These are phyloP conservation scores for Pseudomonodictys pantanalensis DNA, from an alignment of 495 filamentous ascomycete genomes.

Conservation along the genomic window DNA sequence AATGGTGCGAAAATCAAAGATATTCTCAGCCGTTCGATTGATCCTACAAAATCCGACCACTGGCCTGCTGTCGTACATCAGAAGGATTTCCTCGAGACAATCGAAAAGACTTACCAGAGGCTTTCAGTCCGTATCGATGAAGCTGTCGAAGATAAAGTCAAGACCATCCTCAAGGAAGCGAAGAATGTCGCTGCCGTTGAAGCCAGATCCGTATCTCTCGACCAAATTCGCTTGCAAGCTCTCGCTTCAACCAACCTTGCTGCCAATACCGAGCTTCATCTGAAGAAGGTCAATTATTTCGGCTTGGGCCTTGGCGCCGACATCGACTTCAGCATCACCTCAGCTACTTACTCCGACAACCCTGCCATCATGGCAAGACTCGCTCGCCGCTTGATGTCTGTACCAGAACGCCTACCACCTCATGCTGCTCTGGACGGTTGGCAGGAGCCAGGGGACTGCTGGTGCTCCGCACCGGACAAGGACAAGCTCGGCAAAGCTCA, in stretches of 20 bases:
- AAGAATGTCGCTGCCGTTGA: neutral
- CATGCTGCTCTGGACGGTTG: constrained; percentile 53
- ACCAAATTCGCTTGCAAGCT: constrained; percentile 19
- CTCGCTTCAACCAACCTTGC: constrained; percentile 31
- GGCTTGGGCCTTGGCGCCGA: constrained; percentile 33
- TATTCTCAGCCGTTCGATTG: neutral
- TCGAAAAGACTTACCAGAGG: constrained; percentile 35
- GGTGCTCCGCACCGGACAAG: constrained; percentile 52
- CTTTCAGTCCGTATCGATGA: constrained; percentile 2
- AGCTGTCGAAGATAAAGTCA: constrained; percentile 4
- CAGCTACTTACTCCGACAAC: constrained; percentile 16
- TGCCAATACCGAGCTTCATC: constrained; percentile 26
- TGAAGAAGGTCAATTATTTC: constrained; percentile 40
- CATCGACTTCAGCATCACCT: constrained; percentile 37
- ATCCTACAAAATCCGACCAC: neutral
- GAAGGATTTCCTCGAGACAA: constrained; percentile 37
- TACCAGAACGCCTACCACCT: constrained; percentile 32
- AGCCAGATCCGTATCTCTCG: no score
- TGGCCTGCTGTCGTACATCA: constrained; percentile 35
- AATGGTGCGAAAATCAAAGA: constrained; percentile 9
- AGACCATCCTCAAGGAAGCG: neutral
- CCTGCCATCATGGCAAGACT: neutral
- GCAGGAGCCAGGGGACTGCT: constrained; percentile 65
- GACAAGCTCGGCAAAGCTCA: constrained; percentile 36
- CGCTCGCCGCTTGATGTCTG: constrained; percentile 2